Evolutionary conservation across 2,329 filamentous ascomycete genomes (phyloP).

Genomic region (Aspergillus nomiae): DNA sequence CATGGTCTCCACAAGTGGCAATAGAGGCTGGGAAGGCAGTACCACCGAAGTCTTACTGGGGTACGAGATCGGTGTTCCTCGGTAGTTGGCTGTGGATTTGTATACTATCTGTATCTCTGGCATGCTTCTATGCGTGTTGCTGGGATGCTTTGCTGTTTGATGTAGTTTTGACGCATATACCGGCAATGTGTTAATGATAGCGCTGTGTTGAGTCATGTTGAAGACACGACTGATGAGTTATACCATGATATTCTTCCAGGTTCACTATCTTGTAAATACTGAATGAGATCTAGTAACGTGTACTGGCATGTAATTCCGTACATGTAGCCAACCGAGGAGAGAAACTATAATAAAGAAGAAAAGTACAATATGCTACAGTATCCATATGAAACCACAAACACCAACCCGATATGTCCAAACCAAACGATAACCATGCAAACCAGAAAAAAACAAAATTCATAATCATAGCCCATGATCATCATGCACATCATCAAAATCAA

Average conservation of each 20-base stretch:
- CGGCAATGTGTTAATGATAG: constrained; percentile 5
- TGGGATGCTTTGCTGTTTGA: neutral
- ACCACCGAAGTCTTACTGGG: constrained; percentile 89
- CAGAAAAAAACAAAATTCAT: constrained; percentile 7
- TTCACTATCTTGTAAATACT: neutral
- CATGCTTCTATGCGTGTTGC: neutral
- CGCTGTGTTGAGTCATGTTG: neutral
- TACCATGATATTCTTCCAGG: neutral
- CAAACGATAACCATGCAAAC: neutral
- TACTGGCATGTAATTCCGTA: neutral
- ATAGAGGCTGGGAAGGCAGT: constrained; percentile 90
- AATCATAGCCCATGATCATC: constrained; percentile 25
- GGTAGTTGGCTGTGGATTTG: constrained; percentile 14
- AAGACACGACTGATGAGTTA: constrained; percentile 2
- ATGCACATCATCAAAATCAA: constrained; percentile 35
- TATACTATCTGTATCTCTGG: neutral
- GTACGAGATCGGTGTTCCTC: constrained; percentile 75
- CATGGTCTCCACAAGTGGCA: constrained; percentile 90
- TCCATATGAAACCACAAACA: neutral
- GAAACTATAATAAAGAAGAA: neutral
- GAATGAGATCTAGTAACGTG: neutral
- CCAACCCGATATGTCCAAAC: neutral
- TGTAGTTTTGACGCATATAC: neutral
- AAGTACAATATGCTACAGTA: neutral
- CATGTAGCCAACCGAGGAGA: neutral